Conservation (phyloP, 2,329 filamentous ascomycete genomes). For the Alternaria alternata region DNA sequence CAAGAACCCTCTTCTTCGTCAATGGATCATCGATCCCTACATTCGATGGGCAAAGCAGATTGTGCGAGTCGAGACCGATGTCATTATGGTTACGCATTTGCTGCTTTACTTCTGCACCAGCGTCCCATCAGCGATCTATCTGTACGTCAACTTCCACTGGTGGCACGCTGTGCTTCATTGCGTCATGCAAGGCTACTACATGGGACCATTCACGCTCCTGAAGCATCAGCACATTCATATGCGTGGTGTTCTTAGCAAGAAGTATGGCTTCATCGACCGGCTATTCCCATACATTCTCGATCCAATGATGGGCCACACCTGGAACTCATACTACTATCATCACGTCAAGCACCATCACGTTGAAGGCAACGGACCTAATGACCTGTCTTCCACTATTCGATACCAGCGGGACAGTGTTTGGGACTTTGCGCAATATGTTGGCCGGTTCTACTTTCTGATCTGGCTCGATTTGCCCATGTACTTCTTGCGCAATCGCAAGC, state of each 20-base stretch:
- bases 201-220: slow-evolving; percentile 79
- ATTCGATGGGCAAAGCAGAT: slow-evolving; percentile 62
- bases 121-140: slow-evolving; percentile 70
- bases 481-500: slow-evolving; percentile 71
- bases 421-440: slow-evolving; percentile 76
- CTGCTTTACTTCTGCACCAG: slow-evolving; percentile 75
- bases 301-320: slow-evolving; percentile 82
- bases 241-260: slow-evolving; percentile 70
- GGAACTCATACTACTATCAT: slow-evolving; percentile 86
- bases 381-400: slow-evolving; percentile 77
- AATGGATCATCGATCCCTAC: slow-evolving; percentile 67
- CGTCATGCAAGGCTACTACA: slow-evolving; percentile 71
- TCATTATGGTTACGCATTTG: slow-evolving; percentile 80
- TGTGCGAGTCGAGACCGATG: slow-evolving; percentile 73
- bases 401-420: slow-evolving; percentile 75
- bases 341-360: slow-evolving; percentile 88
- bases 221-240: slow-evolving; percentile 87
- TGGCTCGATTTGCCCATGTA: slow-evolving; percentile 80
- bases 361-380: slow-evolving; percentile 79
- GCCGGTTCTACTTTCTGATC: slow-evolving; percentile 75
- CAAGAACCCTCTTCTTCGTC: slow-evolving; percentile 46
- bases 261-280: slow-evolving; percentile 65
- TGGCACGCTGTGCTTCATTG: slow-evolving; percentile 72
- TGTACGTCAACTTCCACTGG: slow-evolving; percentile 73
- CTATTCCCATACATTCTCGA: slow-evolving; percentile 77